Evolutionary conservation across 129 eudicot genomes (phyloP).

Genomic region (Saposhnikovia divaricata): DNA sequence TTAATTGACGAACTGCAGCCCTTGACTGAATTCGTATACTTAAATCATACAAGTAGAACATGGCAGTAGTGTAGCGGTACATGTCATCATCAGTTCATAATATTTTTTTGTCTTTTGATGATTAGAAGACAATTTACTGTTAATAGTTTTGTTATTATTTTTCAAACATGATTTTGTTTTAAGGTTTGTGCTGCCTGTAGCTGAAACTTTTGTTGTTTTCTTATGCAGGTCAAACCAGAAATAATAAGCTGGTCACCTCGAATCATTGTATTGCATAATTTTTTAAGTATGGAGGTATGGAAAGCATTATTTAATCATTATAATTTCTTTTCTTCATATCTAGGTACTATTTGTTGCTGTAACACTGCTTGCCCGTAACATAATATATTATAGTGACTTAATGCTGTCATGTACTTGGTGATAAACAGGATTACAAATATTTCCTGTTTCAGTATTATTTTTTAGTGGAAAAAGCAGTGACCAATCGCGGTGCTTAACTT

Average conservation of each 20-base stretch:
- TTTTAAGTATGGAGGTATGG: conserved; percentile 76
- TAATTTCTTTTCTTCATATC: not conserved
- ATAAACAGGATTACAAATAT: not conserved
- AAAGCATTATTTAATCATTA: not conserved
- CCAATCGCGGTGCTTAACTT: not conserved
- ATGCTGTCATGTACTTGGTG: not conserved
- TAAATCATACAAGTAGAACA: not conserved
- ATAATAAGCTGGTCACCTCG: conserved; percentile 87
- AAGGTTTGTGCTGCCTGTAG: not conserved
- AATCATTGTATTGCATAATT: conserved; percentile 66
- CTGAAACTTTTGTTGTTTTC: conserved; percentile 13
- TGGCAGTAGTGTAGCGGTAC: not conserved
- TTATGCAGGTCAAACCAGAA: conserved; percentile 81
- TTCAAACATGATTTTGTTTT: not conserved
- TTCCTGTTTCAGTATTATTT: not conserved
- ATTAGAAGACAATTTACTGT: not conserved
- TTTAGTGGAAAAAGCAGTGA: not conserved
- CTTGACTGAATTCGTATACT: not conserved
- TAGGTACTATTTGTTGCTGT: not conserved
- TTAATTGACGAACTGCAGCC: not conserved
- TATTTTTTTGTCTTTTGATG: not conserved
- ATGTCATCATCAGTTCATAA: not conserved
- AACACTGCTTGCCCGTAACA: not conserved
- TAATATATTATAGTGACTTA: not conserved
- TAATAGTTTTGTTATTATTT: not conserved